Base-by-base conservation (phyloP, 228 moss, liverwort and hornwort genomes). In the Sphagnum fallax region DNA sequence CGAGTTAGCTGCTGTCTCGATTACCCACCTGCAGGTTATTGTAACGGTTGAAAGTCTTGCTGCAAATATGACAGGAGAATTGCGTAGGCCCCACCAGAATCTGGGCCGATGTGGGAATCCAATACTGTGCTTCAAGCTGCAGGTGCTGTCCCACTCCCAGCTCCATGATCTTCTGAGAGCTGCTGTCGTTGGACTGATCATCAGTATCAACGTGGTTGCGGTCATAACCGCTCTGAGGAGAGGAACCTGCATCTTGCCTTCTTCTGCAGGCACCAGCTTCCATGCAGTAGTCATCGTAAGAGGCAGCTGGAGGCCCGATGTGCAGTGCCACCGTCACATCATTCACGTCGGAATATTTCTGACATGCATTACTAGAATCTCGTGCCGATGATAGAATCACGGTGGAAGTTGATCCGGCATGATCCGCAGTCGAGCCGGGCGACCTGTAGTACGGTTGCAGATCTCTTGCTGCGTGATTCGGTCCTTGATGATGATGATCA, bases 81-180 rank as follows among this genome's bases (percentile, higher is more conserved):
- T 97, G 97, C 67, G 97, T 97, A 32, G 97, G 97, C 13, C 97
- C 97, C 62, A 93, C 93, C 49, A 97, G 85, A 51, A 97, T 97
- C 74, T 97, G 97, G 50, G 91, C 97, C 4, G 97, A 93, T 5
- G 93, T 93, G 50, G 97, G 97, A 32, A 97, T 93, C 97, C 97
- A 97, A 53, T 97, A 97, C 67, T 97, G 93, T 9, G 93, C 91
- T 51, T 97, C 97, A 0, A 91, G 89, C 15, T 90, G 81, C 47
- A 89, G 76, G 0, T 86, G 87, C 0, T 88, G 88, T 53, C 84
- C 55, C 12, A 8, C 9, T 3, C 55, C 55, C 55, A 8, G 55
- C 55, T 55, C 9, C 8, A 55, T 12, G 4, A 4, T 55, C 55
- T 55, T 55, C 55, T 55, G 9, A 1, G 55, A 8, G 12, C 55